These are phyloP conservation scores for Entomortierella lignicola DNA, from an alignment of 192 early-diverging fungal species.

Conservation along the genomic window DNA sequence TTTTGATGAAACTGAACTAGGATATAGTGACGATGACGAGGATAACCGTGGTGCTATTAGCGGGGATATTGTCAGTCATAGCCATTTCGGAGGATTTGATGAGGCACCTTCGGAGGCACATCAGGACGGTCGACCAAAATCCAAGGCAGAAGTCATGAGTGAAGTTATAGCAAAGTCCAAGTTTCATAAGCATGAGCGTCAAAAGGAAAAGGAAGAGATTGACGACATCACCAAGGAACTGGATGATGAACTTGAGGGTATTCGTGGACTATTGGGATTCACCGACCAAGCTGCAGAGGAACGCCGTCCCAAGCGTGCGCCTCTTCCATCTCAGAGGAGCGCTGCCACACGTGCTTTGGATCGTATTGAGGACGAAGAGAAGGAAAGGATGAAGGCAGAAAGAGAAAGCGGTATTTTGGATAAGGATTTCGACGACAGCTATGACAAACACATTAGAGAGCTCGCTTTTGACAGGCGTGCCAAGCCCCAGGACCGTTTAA, in stretches of 20 bases:
- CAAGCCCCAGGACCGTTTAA: slow-evolving; percentile 88
- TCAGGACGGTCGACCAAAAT: slow-evolving; percentile 72
- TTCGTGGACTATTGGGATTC: slow-evolving; percentile 74
- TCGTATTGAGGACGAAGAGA: slow-evolving; percentile 49
- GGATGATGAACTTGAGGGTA: slow-evolving; percentile 88
- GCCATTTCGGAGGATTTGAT: slow-evolving; percentile 93
- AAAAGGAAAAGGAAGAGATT: slow-evolving; percentile 88
- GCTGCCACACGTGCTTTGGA: slow-evolving; percentile 48
- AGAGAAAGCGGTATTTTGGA: slow-evolving; percentile 42
- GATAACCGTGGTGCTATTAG: slow-evolving; percentile 73
- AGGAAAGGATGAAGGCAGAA: slow-evolving; percentile 42
- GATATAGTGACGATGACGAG: slow-evolving; percentile 68
- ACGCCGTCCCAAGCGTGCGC: slow-evolving; percentile 56
- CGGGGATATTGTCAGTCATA: slow-evolving; percentile 70
- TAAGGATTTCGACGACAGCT: slow-evolving; percentile 71
- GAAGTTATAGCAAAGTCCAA: slow-evolving; percentile 99
- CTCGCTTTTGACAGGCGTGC: slow-evolving; percentile 88
- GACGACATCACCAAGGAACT: slow-evolving; percentile 83
- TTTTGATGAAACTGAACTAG: slow-evolving; percentile 78
- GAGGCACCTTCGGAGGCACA: slow-evolving; percentile 58
- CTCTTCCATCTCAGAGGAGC: slow-evolving; percentile 57
- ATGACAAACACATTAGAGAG: slow-evolving; percentile 86
- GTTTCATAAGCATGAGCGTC: slow-evolving; percentile 92
- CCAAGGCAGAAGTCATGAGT: slow-evolving; percentile 96
- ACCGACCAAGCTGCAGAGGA: slow-evolving; percentile 43